Base-by-base conservation (phyloP, 176 grass and related monocot genomes). In the Oryza australiensis region DNA sequence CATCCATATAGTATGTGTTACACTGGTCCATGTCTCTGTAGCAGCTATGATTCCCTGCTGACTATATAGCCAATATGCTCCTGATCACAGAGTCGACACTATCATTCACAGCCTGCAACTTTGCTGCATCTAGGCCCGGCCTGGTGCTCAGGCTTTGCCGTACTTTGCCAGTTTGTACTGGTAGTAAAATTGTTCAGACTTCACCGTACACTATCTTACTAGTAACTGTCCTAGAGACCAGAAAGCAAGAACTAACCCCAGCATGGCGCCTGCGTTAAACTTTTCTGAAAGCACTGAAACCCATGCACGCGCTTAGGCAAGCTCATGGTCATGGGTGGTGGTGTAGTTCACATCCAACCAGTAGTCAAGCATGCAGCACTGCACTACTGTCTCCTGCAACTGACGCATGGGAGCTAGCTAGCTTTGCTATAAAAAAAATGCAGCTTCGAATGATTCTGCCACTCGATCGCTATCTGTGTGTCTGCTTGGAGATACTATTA, bases 41-140 rank as follows among this genome's bases (percentile, higher is more conserved):
- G 76, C 64, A 80, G 62, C 51, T 88, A 83, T 90, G 55, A 85
- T 92, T 87, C 69, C 55, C 62, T 78, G 55, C 84, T 76, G 87
- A 87, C 90, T 87, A 84, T 87, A 84, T 48, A 80, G 85, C 66
- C 86, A 72, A 87, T 89, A 80, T 87, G 84, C 73, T 85, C 72
- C 83, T 86, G 63, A 75, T 75, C 78, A 46, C 66, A 70, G 74
- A 65, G 77, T 88, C 74, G 88, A 93, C 94, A 97, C 24, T 57
- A 97, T 97, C 84, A 93, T 97, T 86, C 85, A 66, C 33, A 69
- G 77, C 64, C 87, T 81, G 79, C 62, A 77, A 72, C 86, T 38
- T 88, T 77, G 71, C 72, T 38, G 71, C 55, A 57, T 69, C 53
- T 63, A 69, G 79, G 76, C 80, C 89, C 87, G 85, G 87, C 73